These are phyloP conservation scores for Globisporangium lucens DNA, from an alignment of 352 stramenopile genomes.

Conservation along the genomic window DNA sequence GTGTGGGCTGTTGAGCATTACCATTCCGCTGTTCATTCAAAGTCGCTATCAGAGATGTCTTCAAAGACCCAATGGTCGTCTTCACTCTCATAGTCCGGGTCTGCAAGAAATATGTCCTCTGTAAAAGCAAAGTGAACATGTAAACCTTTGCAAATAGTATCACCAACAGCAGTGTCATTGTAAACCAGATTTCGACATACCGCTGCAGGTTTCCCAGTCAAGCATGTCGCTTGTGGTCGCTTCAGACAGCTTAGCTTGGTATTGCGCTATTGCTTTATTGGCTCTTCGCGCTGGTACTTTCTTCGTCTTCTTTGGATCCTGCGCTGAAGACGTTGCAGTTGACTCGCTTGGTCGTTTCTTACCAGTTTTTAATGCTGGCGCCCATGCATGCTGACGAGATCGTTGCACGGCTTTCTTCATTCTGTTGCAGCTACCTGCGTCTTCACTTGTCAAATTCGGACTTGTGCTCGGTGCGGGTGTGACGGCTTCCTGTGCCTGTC, in stretches of 20 bases:
- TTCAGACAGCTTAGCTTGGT: not conserved
- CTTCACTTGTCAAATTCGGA: slow-evolving; percentile 8
- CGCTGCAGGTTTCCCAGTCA: slow-evolving; percentile 66
- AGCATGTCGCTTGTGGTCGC: slow-evolving; percentile 35
- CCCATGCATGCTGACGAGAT: slow-evolving; percentile 25
- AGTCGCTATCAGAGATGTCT: slow-evolving; percentile 69
- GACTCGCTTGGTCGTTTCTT: slow-evolving; percentile 7
- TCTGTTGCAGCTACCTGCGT: not conserved
- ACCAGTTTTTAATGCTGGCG: not conserved
- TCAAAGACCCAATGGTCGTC: slow-evolving; percentile 44
- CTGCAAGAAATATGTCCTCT: slow-evolving; percentile 31
- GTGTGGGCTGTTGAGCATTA: not conserved
- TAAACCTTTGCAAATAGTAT: not conserved
- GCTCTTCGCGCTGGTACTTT: not conserved
- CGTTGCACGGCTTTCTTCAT: not conserved
- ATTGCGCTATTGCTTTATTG: slow-evolving; percentile 2
- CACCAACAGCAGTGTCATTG: not conserved
- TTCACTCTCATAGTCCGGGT: slow-evolving; percentile 12
- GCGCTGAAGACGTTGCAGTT: not conserved
- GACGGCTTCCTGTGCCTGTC: slow-evolving; percentile 14
- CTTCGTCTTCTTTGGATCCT: slow-evolving; percentile 2
- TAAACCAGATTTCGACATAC: slow-evolving; percentile 21
- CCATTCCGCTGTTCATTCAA: slow-evolving; percentile 25
- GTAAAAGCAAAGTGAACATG: slow-evolving; percentile 2
- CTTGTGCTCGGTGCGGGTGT: not conserved